A percentile compares a stretch with the other conserved stretches of the same genome.
These are phyloP conservation scores for Closterium sp. DNA, from an alignment of 139 green algal species.

Conservation along the genomic window DNA sequence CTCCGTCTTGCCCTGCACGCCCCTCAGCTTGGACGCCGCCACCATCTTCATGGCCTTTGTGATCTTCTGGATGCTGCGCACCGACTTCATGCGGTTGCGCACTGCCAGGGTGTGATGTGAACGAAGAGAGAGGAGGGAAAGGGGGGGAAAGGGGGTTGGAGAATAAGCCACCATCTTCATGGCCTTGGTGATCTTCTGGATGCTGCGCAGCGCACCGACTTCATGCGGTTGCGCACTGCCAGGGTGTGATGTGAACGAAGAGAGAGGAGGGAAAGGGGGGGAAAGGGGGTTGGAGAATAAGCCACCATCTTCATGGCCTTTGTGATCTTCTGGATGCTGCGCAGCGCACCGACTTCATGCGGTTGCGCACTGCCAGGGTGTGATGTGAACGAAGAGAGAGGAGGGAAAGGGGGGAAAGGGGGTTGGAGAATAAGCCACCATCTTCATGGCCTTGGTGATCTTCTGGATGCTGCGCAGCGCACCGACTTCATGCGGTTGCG, in stretches of 20 bases:
- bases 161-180: slow-evolving; percentile 89
- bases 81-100: slow-evolving; percentile 93
- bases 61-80: slow-evolving; percentile 99
- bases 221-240: slow-evolving; percentile 91
- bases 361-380: slow-evolving; percentile 76
- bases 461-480: too few relatives aligned
- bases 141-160: too few relatives aligned
- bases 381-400: too few relatives aligned
- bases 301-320: too few relatives aligned
- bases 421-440: too few relatives aligned
- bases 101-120: slow-evolving; percentile 55
- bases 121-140: not conserved
- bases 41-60: slow-evolving; percentile 99
- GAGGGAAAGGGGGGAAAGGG: too few relatives aligned
- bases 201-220: slow-evolving; percentile 95
- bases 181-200: slow-evolving; percentile 98
- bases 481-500: too few relatives aligned
- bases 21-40: slow-evolving; percentile 95
- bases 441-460: too few relatives aligned
- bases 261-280: too few relatives aligned
- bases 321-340: too few relatives aligned
- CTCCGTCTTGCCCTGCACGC: slow-evolving; percentile 70
- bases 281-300: too few relatives aligned
- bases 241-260: not conserved
- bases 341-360: too few relatives aligned